Conservation (phyloP, 106 monocot genomes). For the Acanthochlamys bracteata region DNA sequence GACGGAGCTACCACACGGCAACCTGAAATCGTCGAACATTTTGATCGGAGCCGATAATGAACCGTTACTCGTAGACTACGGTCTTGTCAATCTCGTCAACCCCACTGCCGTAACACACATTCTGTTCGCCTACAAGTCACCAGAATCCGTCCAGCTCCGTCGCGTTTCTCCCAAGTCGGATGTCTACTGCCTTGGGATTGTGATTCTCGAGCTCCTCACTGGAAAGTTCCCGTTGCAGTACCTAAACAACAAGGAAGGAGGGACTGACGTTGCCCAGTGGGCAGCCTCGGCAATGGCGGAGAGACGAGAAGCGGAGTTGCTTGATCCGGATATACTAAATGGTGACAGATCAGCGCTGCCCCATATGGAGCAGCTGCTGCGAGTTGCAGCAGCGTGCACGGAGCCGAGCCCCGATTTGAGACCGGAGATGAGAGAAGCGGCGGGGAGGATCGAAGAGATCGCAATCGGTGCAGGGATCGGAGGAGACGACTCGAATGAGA, state of each 20-base stretch:
- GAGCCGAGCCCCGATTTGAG: slow-evolving; percentile 30
- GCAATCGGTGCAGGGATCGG: background rate
- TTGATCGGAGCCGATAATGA: slow-evolving; percentile 31
- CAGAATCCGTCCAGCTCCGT: slow-evolving; percentile 28
- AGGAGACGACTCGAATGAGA: background rate
- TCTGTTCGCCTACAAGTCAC: slow-evolving; percentile 48
- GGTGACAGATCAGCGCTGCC: background rate
- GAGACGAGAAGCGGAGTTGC: slow-evolving; percentile 24
- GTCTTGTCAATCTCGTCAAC: slow-evolving; percentile 28
- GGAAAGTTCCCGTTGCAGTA: slow-evolving; percentile 64
- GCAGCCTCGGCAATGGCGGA: slow-evolving; percentile 23
- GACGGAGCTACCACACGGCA: slow-evolving; percentile 50
- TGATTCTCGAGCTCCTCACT: slow-evolving; percentile 53
- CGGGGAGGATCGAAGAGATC: slow-evolving; percentile 40
- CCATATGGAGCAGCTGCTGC: slow-evolving; percentile 35
- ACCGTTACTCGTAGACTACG: slow-evolving; percentile 49
- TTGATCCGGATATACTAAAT: slow-evolving; percentile 32
- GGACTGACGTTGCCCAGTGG: slow-evolving; percentile 54
- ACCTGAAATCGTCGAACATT: slow-evolving; percentile 55
- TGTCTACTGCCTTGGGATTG: slow-evolving; percentile 61
- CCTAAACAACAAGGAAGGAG: slow-evolving; percentile 41
- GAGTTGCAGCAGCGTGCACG: slow-evolving; percentile 24
- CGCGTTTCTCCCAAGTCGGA: slow-evolving; percentile 50
- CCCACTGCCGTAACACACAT: slow-evolving; percentile 16
- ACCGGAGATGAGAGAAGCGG: slow-evolving; percentile 37